Conservation (phyloP, 2,329 filamentous ascomycete species). For the Cladosporium colombiae region DNA sequence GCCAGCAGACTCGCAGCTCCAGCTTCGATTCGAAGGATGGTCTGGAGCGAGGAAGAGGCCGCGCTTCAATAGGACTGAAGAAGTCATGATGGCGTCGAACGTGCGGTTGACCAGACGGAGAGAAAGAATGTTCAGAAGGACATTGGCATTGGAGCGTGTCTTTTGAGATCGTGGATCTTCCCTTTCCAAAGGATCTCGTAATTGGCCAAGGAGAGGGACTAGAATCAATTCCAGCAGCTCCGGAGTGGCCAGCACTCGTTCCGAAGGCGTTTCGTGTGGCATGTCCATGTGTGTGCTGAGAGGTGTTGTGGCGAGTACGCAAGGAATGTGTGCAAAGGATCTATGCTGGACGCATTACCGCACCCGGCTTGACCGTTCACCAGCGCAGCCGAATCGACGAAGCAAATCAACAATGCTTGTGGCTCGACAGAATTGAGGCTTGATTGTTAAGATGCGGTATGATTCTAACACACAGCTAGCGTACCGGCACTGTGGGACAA, state of each 20-base stretch:
- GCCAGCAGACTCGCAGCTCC: slow-evolving; percentile 16
- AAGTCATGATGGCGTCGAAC: slow-evolving; percentile 25
- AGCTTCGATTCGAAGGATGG: slow-evolving; percentile 4
- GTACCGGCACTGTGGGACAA: not conserved
- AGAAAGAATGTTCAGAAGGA: slow-evolving; percentile 22
- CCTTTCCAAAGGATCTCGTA: slow-evolving; percentile 20
- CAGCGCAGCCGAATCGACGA: not conserved
- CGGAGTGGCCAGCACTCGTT: slow-evolving; percentile 25
- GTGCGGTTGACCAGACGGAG: slow-evolving; percentile 23
- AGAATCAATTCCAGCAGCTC: slow-evolving; percentile 31
- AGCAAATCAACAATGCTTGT: not conserved
- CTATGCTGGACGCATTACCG: not conserved
- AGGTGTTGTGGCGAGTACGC: not conserved
- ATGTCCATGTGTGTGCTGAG: not conserved
- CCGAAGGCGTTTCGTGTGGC: not conserved
- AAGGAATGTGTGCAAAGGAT: not conserved
- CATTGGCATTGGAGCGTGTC: slow-evolving; percentile 19
- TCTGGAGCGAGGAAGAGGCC: slow-evolving; percentile 27
- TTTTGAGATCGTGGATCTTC: slow-evolving; percentile 30
- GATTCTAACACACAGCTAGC: not conserved
- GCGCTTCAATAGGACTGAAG: slow-evolving; percentile 23
- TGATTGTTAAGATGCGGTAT: not conserved
- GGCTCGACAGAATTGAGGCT: not conserved
- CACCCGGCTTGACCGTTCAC: not conserved
- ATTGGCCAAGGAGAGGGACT: slow-evolving; percentile 18